These are phyloP conservation scores for Ocimum tenuiflorum DNA, from an alignment of 257 asterid genomes.

Conservation along the genomic window DNA sequence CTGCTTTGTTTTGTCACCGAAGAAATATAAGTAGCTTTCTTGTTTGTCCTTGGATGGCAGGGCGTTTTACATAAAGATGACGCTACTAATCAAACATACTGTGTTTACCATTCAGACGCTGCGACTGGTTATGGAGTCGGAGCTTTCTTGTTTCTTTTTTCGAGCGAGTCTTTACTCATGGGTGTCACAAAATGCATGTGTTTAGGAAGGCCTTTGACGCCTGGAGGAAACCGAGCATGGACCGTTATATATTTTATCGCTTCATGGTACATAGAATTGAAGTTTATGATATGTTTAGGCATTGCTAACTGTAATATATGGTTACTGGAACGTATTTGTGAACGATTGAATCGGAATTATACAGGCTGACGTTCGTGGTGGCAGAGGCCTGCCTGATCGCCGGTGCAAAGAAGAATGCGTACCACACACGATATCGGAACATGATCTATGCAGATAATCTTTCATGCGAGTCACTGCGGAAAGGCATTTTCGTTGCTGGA, in stretches of 20 bases:
- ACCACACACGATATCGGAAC: conserved; percentile 70
- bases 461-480: conserved; percentile 72
- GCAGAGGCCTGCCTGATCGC: conserved; percentile 77
- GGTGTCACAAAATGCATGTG: conserved; percentile 94
- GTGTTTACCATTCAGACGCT: conserved; percentile 77
- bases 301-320: not conserved
- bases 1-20: not conserved
- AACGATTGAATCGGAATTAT: not conserved
- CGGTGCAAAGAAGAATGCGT: conserved; percentile 69
- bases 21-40: not conserved
- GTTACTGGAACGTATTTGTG: not conserved
- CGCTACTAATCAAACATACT: conserved; percentile 62
- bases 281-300: too few relatives aligned
- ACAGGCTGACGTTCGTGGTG: conserved; percentile 68
- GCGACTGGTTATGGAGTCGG: conserved; percentile 97
- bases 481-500: conserved; percentile 89
- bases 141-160: conserved; percentile 78
- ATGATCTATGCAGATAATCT: conserved; percentile 51
- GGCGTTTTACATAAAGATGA: conserved; percentile 48
- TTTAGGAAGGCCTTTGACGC: conserved; percentile 73
- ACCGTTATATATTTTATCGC: conserved; percentile 65
- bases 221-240: conserved; percentile 92
- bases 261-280: conserved; percentile 44
- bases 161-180: conserved; percentile 86
- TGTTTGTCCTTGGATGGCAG: conserved; percentile 32